These are phyloP conservation scores for Ceratocystis huliohia DNA, from an alignment of 2,329 filamentous ascomycete species.

Conservation along the genomic window DNA sequence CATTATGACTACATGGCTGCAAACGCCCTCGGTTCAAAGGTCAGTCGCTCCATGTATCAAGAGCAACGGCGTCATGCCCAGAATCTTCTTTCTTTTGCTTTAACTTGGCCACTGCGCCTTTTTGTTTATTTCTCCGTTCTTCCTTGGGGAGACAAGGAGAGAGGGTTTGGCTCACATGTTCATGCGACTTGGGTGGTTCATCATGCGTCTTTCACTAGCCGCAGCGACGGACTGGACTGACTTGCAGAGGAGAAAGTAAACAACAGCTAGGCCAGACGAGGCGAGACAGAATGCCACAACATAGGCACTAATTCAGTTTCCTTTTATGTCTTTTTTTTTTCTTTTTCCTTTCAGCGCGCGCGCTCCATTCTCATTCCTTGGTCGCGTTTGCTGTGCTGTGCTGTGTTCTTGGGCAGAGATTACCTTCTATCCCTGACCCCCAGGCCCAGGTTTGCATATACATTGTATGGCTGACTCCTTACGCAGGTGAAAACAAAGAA, in stretches of 20 bases:
- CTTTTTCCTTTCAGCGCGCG: background rate
- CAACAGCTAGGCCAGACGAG: background rate
- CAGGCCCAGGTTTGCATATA: background rate
- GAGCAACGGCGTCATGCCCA: too few relatives aligned
- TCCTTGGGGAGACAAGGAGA: too few relatives aligned
- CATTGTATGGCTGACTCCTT: background rate
- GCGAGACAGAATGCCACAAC: background rate
- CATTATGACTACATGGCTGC: background rate
- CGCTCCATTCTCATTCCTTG: background rate
- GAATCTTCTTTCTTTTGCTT: background rate
- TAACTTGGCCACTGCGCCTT: background rate
- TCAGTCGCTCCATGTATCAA: background rate
- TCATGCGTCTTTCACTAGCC: conserved; percentile 1
- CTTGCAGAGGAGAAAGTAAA: background rate
- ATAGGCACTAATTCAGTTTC: background rate
- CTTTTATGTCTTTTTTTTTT: background rate
- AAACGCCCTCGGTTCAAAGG: background rate
- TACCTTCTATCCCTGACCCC: background rate
- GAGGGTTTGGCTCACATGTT: background rate
- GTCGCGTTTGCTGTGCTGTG: background rate
- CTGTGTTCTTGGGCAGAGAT: background rate
- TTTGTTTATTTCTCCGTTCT: background rate
- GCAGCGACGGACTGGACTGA: background rate
- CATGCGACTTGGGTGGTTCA: background rate
- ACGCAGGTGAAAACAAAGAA: background rate